Base-by-base conservation (phyloP, 2,329 filamentous ascomycete genomes). In the Periconia sp. region DNA sequence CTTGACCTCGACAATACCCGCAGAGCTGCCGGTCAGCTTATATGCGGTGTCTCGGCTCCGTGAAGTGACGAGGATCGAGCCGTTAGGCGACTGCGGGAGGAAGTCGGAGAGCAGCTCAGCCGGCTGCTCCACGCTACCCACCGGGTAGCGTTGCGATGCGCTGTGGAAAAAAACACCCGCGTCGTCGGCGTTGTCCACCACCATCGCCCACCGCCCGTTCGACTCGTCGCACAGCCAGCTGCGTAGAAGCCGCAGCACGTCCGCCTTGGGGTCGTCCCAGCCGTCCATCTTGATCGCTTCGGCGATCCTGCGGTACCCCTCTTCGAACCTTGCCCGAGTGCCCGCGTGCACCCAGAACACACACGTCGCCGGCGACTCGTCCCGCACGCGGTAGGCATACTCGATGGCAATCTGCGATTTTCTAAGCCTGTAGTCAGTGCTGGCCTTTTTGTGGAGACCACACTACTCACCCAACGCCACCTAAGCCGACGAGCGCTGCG, bases 301-400 rank as follows among this genome's bases (percentile, higher is more conserved):
- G 18, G 60, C 57, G 20, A 63, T 58, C 33, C 52, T 49, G 42
- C 50, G 8, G 40, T 55, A 58, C 18, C 43, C 52, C 49, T 60
- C 18, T 42, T 63, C 49, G 43, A 63, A 54, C 31, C 60, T 50
- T 2, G 57, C 50, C 20, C 45, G 35, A 41, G 49, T 58, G 51
- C 60, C 55, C 2, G 67, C 68, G 49, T 65, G 52, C 7, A 72
- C 48, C 67, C 67, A 73, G 52, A 72, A 64, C 2, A 68, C 56
- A 30, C 49, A 66, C 8, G 50, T 64, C 2, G 55, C 17, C 13
- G 61, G 61, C 15, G 52, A 58, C 13, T 41, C 33, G 18, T 68
- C 49, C 27, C 57, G 47, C 18, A 59, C 41, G n/a, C 47, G 45
- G 47, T 69, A 53, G 19, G 50, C 31, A 44, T 63, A 59, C 49